phyloP scores from a whole-genome alignment of 1,284 basidiomycete genomes.

The Cryptococcus wingfieldii region DNA sequence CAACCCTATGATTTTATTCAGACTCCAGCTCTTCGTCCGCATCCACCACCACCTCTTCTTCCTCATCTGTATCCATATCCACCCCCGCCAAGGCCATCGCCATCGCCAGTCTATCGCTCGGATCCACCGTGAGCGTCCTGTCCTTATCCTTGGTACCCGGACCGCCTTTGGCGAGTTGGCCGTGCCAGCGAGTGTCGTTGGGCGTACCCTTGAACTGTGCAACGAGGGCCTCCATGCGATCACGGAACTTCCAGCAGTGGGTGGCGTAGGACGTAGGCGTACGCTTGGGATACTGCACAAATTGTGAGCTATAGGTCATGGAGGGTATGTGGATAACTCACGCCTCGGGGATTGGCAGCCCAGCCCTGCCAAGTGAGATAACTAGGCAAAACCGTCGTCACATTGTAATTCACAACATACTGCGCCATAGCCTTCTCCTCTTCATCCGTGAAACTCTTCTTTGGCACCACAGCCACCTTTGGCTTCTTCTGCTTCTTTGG shows the following conservation, averaged over 20 bases:
- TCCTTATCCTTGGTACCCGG: neutral
- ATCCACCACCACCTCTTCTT: neutral
- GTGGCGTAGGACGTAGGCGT: neutral
- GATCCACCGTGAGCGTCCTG: neutral
- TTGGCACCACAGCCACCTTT: neutral
- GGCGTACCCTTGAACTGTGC: neutral
- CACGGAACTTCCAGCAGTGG: constrained; percentile 2
- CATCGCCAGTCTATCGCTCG: neutral
- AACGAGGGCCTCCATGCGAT: constrained; percentile 2
- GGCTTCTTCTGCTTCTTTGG: neutral
- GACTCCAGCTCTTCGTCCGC: neutral
- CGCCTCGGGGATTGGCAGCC: constrained; percentile 6
- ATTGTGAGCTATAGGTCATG: neutral
- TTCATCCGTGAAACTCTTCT: constrained; percentile 4
- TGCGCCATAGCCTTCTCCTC: constrained; percentile 10
- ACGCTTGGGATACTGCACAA: neutral
- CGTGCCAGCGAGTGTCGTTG: neutral
- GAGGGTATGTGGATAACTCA: constrained; percentile 1
- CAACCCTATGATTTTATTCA: too few species aligned
- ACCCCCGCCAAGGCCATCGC: neutral
- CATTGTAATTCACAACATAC: constrained; percentile 1
- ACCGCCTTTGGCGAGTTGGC: neutral
- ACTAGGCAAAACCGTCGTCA: neutral
- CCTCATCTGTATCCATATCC: neutral
- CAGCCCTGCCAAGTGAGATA: constrained; percentile 3